phyloP scores from a whole-genome alignment of 2,329 filamentous ascomycete genomes.

The Colletotrichum karsti region DNA sequence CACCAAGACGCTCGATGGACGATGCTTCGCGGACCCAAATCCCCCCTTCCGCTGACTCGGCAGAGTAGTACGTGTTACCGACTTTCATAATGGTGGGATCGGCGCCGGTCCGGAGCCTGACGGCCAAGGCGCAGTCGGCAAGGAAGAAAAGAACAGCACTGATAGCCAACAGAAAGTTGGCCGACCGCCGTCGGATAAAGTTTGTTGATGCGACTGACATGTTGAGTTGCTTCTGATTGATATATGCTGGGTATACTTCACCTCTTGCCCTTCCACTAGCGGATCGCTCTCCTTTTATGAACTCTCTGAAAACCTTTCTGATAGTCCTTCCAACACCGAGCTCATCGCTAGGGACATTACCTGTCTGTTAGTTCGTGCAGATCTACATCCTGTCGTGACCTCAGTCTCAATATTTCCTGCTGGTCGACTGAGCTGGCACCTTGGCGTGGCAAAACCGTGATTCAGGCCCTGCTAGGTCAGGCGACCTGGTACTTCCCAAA shows the following conservation, averaged over 20 bases:
- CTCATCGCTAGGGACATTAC: too few species aligned
- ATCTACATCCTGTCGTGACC: too few species aligned
- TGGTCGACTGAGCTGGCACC: too few species aligned
- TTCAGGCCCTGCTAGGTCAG: background rate
- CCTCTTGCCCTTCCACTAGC: background rate
- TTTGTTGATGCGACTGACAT: background rate
- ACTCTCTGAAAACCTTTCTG: too few species aligned
- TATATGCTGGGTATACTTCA: background rate
- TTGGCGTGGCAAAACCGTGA: too few species aligned
- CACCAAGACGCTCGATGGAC: slow-evolving; percentile 29
- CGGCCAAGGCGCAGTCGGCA: slow-evolving; percentile 7
- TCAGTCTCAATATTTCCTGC: too few species aligned
- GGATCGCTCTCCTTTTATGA: too few species aligned
- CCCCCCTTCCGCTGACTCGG: slow-evolving; percentile 30
- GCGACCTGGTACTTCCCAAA: background rate
- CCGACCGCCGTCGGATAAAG: background rate
- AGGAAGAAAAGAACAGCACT: slow-evolving; percentile 20
- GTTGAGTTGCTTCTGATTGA: background rate
- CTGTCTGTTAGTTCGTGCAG: too few species aligned
- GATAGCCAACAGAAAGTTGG: background rate
- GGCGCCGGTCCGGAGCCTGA: slow-evolving; percentile 27
- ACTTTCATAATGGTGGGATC: slow-evolving; percentile 33
- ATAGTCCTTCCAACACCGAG: too few species aligned
- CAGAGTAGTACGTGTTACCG: slow-evolving; percentile 33
- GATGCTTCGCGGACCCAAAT: slow-evolving; percentile 32